Evolutionary conservation across 2,329 filamentous ascomycete species (phyloP), one percentile per base, ranked within the genome.

Genomic region (Alternaria sp.): DNA sequence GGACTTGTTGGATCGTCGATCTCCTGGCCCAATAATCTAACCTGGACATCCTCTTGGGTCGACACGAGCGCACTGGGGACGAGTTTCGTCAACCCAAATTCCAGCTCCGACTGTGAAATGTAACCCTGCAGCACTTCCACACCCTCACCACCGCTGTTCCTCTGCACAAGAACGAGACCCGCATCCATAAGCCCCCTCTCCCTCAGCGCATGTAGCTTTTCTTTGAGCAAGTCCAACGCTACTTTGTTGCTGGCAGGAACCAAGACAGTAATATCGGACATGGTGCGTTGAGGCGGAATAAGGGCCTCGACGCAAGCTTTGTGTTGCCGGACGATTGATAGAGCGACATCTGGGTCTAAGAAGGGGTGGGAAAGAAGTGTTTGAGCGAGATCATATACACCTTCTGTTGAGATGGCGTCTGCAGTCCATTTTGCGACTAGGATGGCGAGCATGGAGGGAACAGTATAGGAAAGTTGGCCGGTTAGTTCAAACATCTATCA

Each of bases 371-470:
- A 86, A 1, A 88, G 79, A 4, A 88, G 81, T 3, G 81, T 82
- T 70, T 88, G 85, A n/a, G 86, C 85, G 7, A 88, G 79, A 66
- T 88, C 86, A 65, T 88, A 88, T 1, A 88, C 84, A 22, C 84
- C 78, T 62, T 87, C 83, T 24, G 75, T 73, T 47, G 82, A 83
- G 18, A 88, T 78, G 3, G 80, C 78, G 68, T 88, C 86, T 1
- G 86, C 85, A 6, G 84, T 81, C 85, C 85, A 88, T 73, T 88
- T 88, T 0, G 85, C 84, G 0, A 86, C 81, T 6, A 88, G 78
- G 57, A 88, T 88, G 7, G 86, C 85, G 22, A 87, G 81, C 85
- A 87, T 88, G 63, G 86, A 83, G 11, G 86, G 85, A 1, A 87
- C 77, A 9, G 85, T 81, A 70, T 86, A 87, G 60, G 85, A 82